These are phyloP conservation scores for Fusarium multiceps DNA, from an alignment of 2,329 filamentous ascomycete species.

Conservation along the genomic window DNA sequence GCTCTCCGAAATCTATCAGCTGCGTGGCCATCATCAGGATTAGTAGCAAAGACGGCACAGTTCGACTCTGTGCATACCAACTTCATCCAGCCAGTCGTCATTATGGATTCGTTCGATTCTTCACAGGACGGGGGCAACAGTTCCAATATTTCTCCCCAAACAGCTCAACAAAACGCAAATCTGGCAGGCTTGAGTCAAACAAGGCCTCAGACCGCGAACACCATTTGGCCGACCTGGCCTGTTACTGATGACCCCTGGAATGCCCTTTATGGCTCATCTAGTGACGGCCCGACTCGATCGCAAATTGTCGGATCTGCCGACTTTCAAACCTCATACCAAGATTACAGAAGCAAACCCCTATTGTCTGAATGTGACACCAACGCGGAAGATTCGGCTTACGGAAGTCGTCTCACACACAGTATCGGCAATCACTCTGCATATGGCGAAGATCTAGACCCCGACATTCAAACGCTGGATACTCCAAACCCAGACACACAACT, in stretches of 20 bases:
- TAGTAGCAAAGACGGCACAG: background rate
- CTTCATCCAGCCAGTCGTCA: background rate
- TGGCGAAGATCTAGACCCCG: slow-evolving; percentile 56
- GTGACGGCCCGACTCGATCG: slow-evolving; percentile 45
- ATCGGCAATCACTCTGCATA: slow-evolving; percentile 57
- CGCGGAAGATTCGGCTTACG: slow-evolving; percentile 61
- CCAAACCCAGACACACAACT: slow-evolving; percentile 29
- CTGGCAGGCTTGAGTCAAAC: slow-evolving; percentile 13
- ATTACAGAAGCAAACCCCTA: slow-evolving; percentile 44
- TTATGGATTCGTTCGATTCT: slow-evolving; percentile 27
- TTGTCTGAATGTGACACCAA: slow-evolving; percentile 56
- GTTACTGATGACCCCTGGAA: slow-evolving; percentile 59
- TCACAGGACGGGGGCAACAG: slow-evolving; percentile 3
- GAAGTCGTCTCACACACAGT: slow-evolving; percentile 55
- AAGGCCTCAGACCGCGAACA: slow-evolving; percentile 9
- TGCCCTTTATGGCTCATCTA: slow-evolving; percentile 46
- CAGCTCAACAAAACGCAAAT: slow-evolving; percentile 19
- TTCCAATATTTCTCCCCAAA: slow-evolving; percentile 8
- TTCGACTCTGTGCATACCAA: background rate
- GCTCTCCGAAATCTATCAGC: background rate
- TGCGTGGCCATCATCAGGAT: background rate
- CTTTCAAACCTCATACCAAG: slow-evolving; percentile 36
- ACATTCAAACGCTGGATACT: slow-evolving; percentile 50
- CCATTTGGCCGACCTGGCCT: slow-evolving; percentile 23
- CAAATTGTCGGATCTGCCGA: slow-evolving; percentile 22